Base-by-base conservation (phyloP, 2,329 filamentous ascomycete species). In the Fusarium praegraminearum region DNA sequence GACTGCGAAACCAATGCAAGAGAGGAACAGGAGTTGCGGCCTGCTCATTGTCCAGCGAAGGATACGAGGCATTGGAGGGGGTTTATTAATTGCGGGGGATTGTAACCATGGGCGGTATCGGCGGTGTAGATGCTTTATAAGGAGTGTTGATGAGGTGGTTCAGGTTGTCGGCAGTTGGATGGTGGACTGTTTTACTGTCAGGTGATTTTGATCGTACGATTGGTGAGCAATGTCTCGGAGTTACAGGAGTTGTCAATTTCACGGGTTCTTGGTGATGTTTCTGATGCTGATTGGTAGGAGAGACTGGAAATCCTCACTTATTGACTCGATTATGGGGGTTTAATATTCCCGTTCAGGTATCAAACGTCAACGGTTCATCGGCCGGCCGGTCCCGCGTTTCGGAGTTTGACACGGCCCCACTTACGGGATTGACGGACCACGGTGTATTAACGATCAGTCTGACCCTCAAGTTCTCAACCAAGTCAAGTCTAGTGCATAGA, bases 41-140 rank as follows among this genome's bases (percentile, higher is more conserved):
- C 73, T 73, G 69, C 72, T 75, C 73, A 75, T 75, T 65, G 65
- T 69, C 64, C 67, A 75, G 58, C 71, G 69, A 33, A 75, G 72
- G 65, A 75, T 73, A n/a, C 73, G 72, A 75, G 71, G 73, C 73
- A 75, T 75, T 62, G 50, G 18, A 40, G 36, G 28, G 41, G 30
- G 32, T 13, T 35, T 47, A 47, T 38, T 44, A 61, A 51, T 24
- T 60, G 61, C 55, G 59, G 68, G 62, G 59, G 35, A 26, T 22
- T 46, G 44, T 9, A 56, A 44, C 24, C 46, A 55, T 40, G 55
- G 44, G 67, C 71, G 73, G 63, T 62, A 66, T 73, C 73, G 71
- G 71, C 65, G 68, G 44, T 20, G n/a, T 22, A 16, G 51, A 45
- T 44, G 7, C 38, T 68, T 71, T 74, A 71, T 74, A 66, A 49